Conservation (phyloP, 176 grass and related monocot species). For the Saccharum officinarum region DNA sequence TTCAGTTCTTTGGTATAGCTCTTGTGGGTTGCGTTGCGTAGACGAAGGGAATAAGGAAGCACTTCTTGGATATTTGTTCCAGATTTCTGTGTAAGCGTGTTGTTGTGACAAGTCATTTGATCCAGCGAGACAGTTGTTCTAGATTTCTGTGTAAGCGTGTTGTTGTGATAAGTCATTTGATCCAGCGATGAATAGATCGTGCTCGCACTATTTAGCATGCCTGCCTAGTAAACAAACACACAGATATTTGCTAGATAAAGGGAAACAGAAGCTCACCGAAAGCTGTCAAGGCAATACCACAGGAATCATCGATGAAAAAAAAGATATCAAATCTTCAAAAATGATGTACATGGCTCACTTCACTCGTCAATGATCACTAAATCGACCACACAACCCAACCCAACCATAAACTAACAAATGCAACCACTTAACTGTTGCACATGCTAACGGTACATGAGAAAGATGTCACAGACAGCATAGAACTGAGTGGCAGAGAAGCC, state of each 20-base stretch:
- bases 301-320: background rate
- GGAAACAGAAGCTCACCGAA: background rate
- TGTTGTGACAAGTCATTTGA: background rate
- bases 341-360: slow-evolving; percentile 24
- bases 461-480: slow-evolving; percentile 15
- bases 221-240: background rate
- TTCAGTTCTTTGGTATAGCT: background rate
- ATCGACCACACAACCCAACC: slow-evolving; percentile 30
- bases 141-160: background rate
- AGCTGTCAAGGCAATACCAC: no score
- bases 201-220: background rate
- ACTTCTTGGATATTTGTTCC: background rate
- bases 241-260: background rate
- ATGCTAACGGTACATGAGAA: slow-evolving; percentile 21
- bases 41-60: slow-evolving; percentile 34
- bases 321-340: background rate
- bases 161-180: background rate
- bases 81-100: background rate
- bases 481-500: background rate
- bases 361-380: slow-evolving; percentile 11
- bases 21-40: background rate
- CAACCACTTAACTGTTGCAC: slow-evolving; percentile 18
- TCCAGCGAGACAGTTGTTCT: no score
- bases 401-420: slow-evolving; percentile 27
- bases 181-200: background rate